Base-by-base conservation (phyloP, 2,329 filamentous ascomycete genomes). In the Hypocreales sp. region DNA sequence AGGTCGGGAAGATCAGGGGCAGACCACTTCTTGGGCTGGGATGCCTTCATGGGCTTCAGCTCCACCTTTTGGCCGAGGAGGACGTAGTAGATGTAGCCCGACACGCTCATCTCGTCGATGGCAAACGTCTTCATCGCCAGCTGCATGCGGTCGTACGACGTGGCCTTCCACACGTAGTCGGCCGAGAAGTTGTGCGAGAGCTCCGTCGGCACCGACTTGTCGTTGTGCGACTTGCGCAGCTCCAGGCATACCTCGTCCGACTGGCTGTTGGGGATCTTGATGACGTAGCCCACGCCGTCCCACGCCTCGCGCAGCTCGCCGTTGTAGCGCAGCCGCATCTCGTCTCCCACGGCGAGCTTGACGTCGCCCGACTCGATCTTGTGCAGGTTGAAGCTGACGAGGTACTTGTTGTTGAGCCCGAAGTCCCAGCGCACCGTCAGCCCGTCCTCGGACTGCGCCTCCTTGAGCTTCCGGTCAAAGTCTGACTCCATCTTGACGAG, bases 131-230 rank as follows among this genome's bases (percentile, higher is more conserved):
- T 95, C 87, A 98, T 95, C 29, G 90, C 92, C 39, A 86, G 73
- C 53, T 98, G 90, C 90, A 98, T 98, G 36, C 90, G 86, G 47
- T 98, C 90, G 49, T 98, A 98, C 0, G 87, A 95, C 1, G 92
- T 98, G 10, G 92, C 90, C 51, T 98, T 98, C 90, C 90, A 98
- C 30, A 98, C 90, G 46, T 98, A 98, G 51, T 98, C 90, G 38
- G 87, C 90, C 11, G 84, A 93, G 56, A 98, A 98, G 53, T 94
- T 93, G 56, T 92, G 83, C 1, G 87, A 93, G 53, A 87, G 90
- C 45, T 98, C 87, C 1, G 83, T 93, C 1, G 90, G 90, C 1
- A 95, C 82, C 16, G 79, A 82, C 55, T 95, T 95, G 58, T 95
- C 86, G 48, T 92, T 92, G 35, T 83, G 86, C 36, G 90, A 87